Conservation (phyloP, 257 asterid species). For the Parsonsia alboflavescens region DNA sequence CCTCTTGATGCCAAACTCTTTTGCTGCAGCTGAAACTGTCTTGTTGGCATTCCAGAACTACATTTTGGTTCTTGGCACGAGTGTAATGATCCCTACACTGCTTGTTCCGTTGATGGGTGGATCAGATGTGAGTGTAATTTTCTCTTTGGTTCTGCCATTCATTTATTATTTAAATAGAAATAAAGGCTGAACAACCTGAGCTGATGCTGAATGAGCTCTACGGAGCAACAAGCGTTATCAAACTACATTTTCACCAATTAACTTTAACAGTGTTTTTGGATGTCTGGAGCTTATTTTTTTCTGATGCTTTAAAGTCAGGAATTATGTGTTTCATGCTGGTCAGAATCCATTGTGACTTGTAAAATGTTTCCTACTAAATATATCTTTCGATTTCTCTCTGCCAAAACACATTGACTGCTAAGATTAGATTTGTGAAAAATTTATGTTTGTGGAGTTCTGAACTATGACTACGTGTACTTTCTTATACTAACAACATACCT, state of each 20-base stretch:
- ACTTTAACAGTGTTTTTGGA: background rate
- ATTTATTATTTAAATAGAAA: background rate
- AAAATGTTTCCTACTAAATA: background rate
- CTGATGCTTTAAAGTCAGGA: background rate
- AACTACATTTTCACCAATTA: background rate
- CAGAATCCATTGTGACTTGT: background rate
- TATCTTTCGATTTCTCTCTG: background rate
- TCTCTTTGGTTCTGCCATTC: background rate
- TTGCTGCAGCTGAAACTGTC: conserved; percentile 89
- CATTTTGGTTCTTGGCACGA: conserved; percentile 83
- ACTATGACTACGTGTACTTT: background rate
- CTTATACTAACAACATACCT: background rate
- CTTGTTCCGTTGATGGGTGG: conserved; percentile 97
- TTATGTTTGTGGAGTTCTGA: background rate
- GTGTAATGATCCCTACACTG: conserved; percentile 91
- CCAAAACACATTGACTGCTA: background rate
- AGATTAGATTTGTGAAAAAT: background rate
- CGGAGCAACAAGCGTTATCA: background rate
- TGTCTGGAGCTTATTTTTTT: background rate
- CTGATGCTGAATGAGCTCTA: background rate
- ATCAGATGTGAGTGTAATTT: conserved; percentile 58
- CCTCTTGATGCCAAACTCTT: conserved; percentile 17
- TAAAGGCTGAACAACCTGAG: background rate
- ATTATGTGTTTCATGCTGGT: background rate
- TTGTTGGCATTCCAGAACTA: conserved; percentile 95